phyloP scores from a whole-genome alignment of 345 rosid species.

The Tarenaya hassleriana region DNA sequence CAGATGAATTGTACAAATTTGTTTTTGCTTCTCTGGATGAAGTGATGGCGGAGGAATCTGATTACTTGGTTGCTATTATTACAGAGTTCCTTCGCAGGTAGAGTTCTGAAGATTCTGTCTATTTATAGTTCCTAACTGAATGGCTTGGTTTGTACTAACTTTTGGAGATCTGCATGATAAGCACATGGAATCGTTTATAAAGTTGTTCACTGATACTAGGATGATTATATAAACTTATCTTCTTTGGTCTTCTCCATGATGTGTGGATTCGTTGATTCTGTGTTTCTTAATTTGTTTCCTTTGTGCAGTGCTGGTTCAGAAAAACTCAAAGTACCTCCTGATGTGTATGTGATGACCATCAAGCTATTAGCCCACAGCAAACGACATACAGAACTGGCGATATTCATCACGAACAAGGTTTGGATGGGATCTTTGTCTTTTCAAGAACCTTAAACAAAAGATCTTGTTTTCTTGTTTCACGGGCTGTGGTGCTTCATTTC shows the following conservation, averaged over 20 bases:
- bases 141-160: constrained; percentile 13
- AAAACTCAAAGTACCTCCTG: constrained; percentile 71
- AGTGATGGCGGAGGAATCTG: constrained; percentile 77
- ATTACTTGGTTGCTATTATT: constrained; percentile 74
- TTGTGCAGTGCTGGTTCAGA: constrained; percentile 62
- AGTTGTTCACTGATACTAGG: background rate
- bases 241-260: too few species aligned
- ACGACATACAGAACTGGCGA: constrained; percentile 67
- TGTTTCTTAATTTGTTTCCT: constrained; percentile 18
- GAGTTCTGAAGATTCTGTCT: background rate
- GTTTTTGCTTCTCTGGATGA: constrained; percentile 87
- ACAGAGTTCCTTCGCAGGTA: constrained; percentile 87
- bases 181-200: background rate
- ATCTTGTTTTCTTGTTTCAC: constrained; percentile 5
- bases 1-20: constrained; percentile 82
- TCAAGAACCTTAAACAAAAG: background rate
- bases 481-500: constrained; percentile 18
- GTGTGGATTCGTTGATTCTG: background rate
- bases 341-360: constrained; percentile 59
- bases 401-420: constrained; percentile 80
- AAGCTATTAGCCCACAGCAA: constrained; percentile 65
- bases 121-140: constrained; percentile 5
- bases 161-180: background rate
- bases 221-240: too few species aligned
- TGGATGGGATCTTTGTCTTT: constrained; percentile 11